phyloP scores from a whole-genome alignment of 257 asterid genomes.

The Jacaranda copaia region DNA sequence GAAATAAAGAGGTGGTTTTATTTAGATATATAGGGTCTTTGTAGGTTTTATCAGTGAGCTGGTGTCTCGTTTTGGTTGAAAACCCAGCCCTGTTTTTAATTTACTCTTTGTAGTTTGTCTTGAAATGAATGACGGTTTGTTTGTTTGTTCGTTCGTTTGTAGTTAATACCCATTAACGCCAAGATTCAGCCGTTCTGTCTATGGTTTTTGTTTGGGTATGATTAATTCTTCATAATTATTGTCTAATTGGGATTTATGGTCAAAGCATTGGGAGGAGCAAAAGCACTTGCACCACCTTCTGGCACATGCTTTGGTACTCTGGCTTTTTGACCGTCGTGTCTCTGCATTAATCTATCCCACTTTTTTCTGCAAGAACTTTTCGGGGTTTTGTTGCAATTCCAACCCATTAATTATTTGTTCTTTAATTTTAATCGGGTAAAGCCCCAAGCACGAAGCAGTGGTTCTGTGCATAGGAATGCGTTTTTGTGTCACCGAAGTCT shows the following conservation, averaged over 20 bases:
- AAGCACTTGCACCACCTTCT: conserved; percentile 39
- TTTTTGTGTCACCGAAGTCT: neutral
- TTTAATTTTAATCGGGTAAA: too few relatives aligned
- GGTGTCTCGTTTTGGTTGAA: conserved; percentile 54
- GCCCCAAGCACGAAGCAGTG: conserved; percentile 12
- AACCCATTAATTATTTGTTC: neutral
- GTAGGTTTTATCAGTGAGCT: conserved; percentile 29
- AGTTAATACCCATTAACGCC: neutral
- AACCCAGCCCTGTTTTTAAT: conserved; percentile 35
- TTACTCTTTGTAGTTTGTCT: conserved; percentile 13
- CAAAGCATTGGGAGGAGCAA: conserved; percentile 51
- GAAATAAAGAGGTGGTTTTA: conserved; percentile 23
- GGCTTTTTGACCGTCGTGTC: conserved; percentile 48
- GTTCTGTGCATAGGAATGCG: neutral
- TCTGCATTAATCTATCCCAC: neutral
- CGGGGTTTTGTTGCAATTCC: neutral
- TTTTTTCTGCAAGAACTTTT: conserved; percentile 19
- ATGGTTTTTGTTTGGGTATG: neutral
- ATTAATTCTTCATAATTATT: neutral
- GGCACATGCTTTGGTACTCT: conserved; percentile 46
- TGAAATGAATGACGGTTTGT: conserved; percentile 34
- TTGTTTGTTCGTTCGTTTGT: conserved; percentile 42
- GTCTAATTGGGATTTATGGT: conserved; percentile 30
- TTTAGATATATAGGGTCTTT: neutral
- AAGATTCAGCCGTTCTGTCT: conserved; percentile 15